A percentile compares a stretch with the other conserved stretches of the same genome.
These are phyloP conservation scores for Bipolaris victoriae DNA, from an alignment of 2,329 filamentous ascomycete genomes.

Conservation along the genomic window DNA sequence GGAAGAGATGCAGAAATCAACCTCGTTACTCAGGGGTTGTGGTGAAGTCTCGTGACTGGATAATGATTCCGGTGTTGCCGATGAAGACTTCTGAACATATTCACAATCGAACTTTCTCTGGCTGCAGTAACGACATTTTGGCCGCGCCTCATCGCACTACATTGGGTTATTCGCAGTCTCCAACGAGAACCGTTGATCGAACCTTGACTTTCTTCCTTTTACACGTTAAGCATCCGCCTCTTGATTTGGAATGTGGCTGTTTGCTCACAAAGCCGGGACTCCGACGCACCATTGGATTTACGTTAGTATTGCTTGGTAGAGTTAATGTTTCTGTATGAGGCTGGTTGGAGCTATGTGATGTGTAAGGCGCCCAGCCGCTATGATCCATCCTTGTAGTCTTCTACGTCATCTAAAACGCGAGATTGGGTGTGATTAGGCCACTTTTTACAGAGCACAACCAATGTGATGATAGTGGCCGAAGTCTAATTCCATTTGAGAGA, in stretches of 20 bases:
- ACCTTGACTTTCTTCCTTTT: constrained; percentile 47
- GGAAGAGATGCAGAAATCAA: constrained; percentile 23
- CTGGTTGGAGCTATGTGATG: not conserved
- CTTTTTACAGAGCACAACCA: not conserved
- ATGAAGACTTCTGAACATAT: constrained; percentile 25
- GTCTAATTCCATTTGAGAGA: not conserved
- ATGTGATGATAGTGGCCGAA: not conserved
- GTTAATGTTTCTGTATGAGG: too few species aligned
- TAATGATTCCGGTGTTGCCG: constrained; percentile 2
- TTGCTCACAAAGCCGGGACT: constrained; percentile 41
- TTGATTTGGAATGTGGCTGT: constrained; percentile 41
- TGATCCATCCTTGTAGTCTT: constrained; percentile 3
- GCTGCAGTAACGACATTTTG: constrained; percentile 37
- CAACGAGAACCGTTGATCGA: not conserved
- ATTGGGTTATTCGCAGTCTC: not conserved
- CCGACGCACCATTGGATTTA: constrained; percentile 29
- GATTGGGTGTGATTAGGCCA: not conserved
- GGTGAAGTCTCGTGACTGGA: not conserved
- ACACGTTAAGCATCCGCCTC: constrained; percentile 40
- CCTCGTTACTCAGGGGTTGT: not conserved
- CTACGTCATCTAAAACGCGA: constrained; percentile 1
- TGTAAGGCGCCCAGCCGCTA: constrained; percentile 8
- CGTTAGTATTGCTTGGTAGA: not conserved
- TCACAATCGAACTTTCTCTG: constrained; percentile 33
- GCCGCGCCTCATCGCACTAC: constrained; percentile 42